These are phyloP conservation scores for Kalaharituber pfeilii DNA, from an alignment of 2,329 filamentous ascomycete species.

Conservation along the genomic window DNA sequence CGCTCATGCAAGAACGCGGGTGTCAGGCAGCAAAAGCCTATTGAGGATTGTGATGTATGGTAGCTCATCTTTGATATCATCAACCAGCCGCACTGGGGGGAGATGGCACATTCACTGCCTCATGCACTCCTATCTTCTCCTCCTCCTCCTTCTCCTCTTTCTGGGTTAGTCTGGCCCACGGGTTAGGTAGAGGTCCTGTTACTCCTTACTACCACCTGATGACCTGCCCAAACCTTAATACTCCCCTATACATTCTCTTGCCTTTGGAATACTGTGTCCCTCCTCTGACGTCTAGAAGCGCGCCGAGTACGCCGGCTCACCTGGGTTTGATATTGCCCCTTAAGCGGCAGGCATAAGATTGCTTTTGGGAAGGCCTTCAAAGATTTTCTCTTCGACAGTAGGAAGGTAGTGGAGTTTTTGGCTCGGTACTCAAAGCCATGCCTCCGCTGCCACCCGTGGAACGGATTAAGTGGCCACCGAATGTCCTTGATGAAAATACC, in stretches of 20 bases:
- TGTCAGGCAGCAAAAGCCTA: constrained; percentile 71
- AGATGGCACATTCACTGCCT: constrained; percentile 23
- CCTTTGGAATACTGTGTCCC: constrained; percentile 66
- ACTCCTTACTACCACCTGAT: constrained; percentile 70
- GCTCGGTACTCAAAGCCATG: constrained; percentile 84
- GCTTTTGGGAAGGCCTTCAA: constrained; percentile 71
- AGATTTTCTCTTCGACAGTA: constrained; percentile 83
- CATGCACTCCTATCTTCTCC: constrained; percentile 6
- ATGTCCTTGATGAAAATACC: constrained; percentile 79
- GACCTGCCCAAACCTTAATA: constrained; percentile 94
- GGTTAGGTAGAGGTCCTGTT: constrained; percentile 52
- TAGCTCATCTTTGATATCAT: constrained; percentile 63
- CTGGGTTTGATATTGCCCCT: constrained; percentile 18
- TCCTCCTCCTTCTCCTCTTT: constrained; percentile 6
- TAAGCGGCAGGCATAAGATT: constrained; percentile 44
- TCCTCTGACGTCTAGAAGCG: constrained; percentile 32
- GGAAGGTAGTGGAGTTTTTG: constrained; percentile 51
- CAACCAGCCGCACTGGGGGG: constrained; percentile 35
- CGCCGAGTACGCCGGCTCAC: constrained; percentile 21
- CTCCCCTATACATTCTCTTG: constrained; percentile 77
- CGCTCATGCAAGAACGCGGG: constrained; percentile 85
- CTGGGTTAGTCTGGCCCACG: constrained; percentile 20
- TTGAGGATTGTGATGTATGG: constrained; percentile 73
- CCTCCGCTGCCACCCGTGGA: constrained; percentile 70
- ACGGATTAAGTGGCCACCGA: constrained; percentile 76